Conservation (phyloP, 495 filamentous ascomycete genomes). For the Aspergillus haitiensis region DNA sequence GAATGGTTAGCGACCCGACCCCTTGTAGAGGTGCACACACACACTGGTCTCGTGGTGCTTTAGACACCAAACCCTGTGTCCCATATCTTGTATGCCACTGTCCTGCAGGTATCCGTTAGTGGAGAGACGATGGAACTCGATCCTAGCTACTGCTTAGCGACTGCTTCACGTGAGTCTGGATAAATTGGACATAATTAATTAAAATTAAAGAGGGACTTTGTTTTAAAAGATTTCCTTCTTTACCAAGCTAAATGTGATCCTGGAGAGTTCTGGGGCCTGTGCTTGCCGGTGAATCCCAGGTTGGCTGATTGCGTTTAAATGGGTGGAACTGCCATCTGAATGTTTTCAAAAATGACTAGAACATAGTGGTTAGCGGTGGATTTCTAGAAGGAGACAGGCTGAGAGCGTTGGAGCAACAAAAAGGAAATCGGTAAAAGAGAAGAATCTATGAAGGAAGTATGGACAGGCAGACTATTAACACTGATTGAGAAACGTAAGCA, state of each 20-base stretch:
- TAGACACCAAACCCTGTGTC: constrained; percentile 6
- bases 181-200: constrained; percentile 12
- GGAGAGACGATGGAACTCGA: constrained; percentile 13
- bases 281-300: constrained; percentile 21
- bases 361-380: too few relatives aligned
- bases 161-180: constrained; percentile 19
- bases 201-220: constrained; percentile 8
- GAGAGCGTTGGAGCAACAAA: background rate
- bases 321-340: too few relatives aligned
- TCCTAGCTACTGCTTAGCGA: constrained; percentile 12
- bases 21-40: background rate
- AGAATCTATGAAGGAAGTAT: too few relatives aligned
- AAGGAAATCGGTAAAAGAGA: background rate
- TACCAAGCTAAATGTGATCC: constrained; percentile 15
- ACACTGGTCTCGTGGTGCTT: constrained; percentile 16
- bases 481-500: too few relatives aligned
- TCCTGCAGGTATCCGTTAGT: constrained; percentile 22
- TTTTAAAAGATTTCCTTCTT: background rate
- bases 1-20: background rate
- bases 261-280: constrained; percentile 1
- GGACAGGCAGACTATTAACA: too few relatives aligned
- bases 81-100: background rate
- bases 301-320: background rate
- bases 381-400: background rate
- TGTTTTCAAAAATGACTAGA: too few relatives aligned